These are phyloP conservation scores for Stagonosporopsis cucurbitacearum DNA, from an alignment of 2,329 filamentous ascomycete species.

Conservation along the genomic window DNA sequence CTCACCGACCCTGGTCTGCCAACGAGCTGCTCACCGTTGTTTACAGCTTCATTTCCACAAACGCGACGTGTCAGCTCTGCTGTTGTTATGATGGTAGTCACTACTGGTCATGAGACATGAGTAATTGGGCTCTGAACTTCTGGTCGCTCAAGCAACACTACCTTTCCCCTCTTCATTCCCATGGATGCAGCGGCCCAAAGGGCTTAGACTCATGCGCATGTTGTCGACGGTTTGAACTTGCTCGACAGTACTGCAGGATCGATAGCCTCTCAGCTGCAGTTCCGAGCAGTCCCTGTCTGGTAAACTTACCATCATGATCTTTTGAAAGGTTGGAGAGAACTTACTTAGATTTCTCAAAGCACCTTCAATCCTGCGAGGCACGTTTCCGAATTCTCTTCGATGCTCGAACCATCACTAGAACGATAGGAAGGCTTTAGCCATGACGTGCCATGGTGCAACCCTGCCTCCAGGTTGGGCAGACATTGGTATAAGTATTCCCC, in stretches of 20 bases:
- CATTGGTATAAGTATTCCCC: conserved; percentile 7
- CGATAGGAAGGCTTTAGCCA: not conserved
- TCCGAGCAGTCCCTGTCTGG: not conserved
- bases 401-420: not conserved
- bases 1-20: not conserved
- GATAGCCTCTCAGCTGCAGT: not conserved
- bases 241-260: not conserved
- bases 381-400: conserved; percentile 3
- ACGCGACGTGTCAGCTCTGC: conserved; percentile 2
- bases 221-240: not conserved
- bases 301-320: conserved; percentile 1
- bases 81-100: not conserved
- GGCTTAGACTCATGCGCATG: not conserved
- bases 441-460: conserved; percentile 5
- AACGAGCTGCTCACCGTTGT: conserved; percentile 7
- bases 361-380: conserved; percentile 1
- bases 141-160: conserved; percentile 3
- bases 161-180: conserved; percentile 4
- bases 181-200: conserved; percentile 3
- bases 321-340: not conserved
- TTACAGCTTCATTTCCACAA: conserved; percentile 5
- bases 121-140: not conserved
- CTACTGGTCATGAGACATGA: not conserved
- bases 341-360: conserved; percentile 13
- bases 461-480: conserved; percentile 3